Conservation (phyloP, 78 protist genomes). For the Dictyostelium citrinum region DNA sequence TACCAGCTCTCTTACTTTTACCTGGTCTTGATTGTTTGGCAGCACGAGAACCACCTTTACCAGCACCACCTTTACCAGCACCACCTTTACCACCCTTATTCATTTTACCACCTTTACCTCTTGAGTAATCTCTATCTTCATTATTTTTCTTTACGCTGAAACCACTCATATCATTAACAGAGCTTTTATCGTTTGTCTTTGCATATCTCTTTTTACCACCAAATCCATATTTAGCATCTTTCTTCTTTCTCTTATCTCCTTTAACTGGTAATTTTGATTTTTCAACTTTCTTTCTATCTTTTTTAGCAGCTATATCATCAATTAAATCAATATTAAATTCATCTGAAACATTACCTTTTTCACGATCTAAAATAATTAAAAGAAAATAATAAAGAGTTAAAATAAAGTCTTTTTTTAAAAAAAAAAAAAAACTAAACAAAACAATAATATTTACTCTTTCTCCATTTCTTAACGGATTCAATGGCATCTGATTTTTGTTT, state of each 20-base stretch:
- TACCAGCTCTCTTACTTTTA: constrained; percentile 4
- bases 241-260: constrained; percentile 35
- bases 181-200: constrained; percentile 42
- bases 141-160: constrained; percentile 62
- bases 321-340: constrained; percentile 53
- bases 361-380: constrained; percentile 20
- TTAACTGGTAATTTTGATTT: constrained; percentile 20
- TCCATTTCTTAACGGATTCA: constrained; percentile 84
- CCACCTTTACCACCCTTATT: not conserved
- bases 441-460: constrained; percentile 57
- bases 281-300: constrained; percentile 67
- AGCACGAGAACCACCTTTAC: not conserved
- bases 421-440: not conserved
- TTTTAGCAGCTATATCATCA: not conserved
- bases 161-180: not conserved
- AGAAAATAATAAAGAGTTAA: not conserved
- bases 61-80: not conserved
- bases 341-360: constrained; percentile 66
- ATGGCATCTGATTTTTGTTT: constrained; percentile 80
- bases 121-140: constrained; percentile 26
- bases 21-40: not conserved
- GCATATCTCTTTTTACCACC: constrained; percentile 79
- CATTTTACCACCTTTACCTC: constrained; percentile 34
- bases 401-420: not conserved
- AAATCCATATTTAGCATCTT: constrained; percentile 77